A percentile compares a stretch with the other conserved stretches of the same genome.
Conservation (phyloP, 2,329 filamentous ascomycete species). For the Pseudogymnoascus sp. region DNA sequence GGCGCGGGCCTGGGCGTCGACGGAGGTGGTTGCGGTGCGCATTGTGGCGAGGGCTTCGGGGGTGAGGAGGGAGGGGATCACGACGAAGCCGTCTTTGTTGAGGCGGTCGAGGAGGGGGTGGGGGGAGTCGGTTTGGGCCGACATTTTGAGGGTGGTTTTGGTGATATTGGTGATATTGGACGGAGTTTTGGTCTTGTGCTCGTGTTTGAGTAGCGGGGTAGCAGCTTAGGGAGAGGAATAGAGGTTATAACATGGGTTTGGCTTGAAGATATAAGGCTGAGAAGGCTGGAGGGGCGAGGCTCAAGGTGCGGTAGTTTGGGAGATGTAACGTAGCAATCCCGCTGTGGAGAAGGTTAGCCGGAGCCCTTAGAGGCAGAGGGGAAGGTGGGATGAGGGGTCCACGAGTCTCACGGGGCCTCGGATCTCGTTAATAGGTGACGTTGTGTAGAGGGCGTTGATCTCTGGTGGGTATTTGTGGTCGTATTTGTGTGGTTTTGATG, state of each 20-base stretch:
- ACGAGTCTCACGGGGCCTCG: neutral
- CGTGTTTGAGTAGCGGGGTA: neutral
- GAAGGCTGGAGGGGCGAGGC: neutral
- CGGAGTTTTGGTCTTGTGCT: neutral
- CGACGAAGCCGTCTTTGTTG: constrained; percentile 67
- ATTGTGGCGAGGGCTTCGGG: constrained; percentile 51
- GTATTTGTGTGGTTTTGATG: neutral
- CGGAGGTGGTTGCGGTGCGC: constrained; percentile 51
- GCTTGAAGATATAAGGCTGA: neutral
- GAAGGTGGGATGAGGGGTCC: constrained; percentile 1
- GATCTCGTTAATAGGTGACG: neutral
- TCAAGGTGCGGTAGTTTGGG: neutral
- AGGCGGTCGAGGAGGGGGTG: constrained; percentile 36
- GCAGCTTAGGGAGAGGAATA: neutral
- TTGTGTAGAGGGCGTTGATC: neutral
- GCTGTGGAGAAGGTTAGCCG: neutral
- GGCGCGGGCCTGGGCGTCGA: constrained; percentile 56
- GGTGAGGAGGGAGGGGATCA: constrained; percentile 60
- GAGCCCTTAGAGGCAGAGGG: neutral
- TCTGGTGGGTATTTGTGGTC: neutral
- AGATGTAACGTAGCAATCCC: constrained; percentile 2
- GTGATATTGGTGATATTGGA: neutral
- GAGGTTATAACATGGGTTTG: neutral
- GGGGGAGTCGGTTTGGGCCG: neutral
- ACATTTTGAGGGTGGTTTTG: neutral